These are phyloP conservation scores for Hysterangium stoloniferum DNA, from an alignment of 768 basidiomycete genomes.

Conservation along the genomic window DNA sequence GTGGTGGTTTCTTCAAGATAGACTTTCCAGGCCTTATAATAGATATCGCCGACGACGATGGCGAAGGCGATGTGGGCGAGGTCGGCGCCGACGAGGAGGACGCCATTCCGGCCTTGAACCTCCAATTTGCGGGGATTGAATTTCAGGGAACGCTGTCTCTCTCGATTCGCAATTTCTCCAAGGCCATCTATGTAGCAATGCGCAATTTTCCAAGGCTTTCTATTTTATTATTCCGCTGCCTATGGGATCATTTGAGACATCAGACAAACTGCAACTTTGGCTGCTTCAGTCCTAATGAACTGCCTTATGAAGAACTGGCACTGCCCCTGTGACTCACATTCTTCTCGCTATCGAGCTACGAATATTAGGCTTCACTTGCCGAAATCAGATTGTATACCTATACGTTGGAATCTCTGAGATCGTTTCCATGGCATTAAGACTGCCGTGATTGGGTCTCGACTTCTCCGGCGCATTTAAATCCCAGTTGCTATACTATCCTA, in stretches of 20 bases:
- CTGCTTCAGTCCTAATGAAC: no score
- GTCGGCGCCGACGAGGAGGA: constrained; percentile 40
- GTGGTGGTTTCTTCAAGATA: constrained; percentile 72
- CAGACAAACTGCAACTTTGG: neutral
- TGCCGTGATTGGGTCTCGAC: no score
- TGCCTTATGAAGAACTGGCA: no score
- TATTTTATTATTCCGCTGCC: neutral
- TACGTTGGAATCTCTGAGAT: no score
- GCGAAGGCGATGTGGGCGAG: constrained; percentile 20
- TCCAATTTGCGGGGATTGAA: neutral
- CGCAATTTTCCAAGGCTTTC: neutral
- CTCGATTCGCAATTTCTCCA: neutral
- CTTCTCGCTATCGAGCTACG: no score
- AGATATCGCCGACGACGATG: constrained; percentile 75
- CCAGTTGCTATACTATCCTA: no score
- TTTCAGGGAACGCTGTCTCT: no score
- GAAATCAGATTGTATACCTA: no score
- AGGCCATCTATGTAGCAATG: neutral
- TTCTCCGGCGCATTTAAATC: no score
- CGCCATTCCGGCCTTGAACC: constrained; percentile 17
- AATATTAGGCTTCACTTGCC: no score
- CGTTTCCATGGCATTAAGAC: no score
- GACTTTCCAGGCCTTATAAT: constrained; percentile 75
- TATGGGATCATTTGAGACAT: neutral
- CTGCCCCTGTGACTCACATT: no score